phyloP scores from a whole-genome alignment of 2,329 filamentous ascomycete genomes.

The Rhynchosporium agropyri region DNA sequence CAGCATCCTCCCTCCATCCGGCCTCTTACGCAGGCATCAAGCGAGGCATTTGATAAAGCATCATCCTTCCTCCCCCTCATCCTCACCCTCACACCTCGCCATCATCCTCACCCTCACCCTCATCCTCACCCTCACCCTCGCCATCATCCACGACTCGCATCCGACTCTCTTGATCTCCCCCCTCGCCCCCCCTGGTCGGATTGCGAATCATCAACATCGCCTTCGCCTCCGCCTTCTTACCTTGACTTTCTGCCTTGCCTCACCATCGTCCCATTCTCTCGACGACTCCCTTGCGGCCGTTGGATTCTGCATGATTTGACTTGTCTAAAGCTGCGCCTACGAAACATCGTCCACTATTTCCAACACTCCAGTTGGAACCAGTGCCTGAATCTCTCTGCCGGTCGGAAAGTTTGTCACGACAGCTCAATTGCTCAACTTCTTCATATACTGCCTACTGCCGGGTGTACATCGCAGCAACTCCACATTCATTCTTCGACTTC shows the following conservation, averaged over 20 bases:
- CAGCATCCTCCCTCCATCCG: constrained; percentile 1
- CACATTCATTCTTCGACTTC: neutral
- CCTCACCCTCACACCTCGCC: neutral
- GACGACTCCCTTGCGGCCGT: constrained; percentile 15
- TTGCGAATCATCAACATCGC: constrained; percentile 15
- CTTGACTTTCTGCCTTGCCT: constrained; percentile 4
- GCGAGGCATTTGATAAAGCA: constrained; percentile 18
- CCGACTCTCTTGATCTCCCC: no score
- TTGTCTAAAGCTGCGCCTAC: constrained; percentile 20
- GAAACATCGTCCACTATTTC: constrained; percentile 15
- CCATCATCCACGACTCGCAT: constrained; percentile 5
- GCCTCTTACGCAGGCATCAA: constrained; percentile 8
- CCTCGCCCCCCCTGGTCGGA: neutral
- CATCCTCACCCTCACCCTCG: neutral
- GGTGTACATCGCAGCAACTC: constrained; percentile 10
- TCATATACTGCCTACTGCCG: neutral
- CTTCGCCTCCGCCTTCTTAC: constrained; percentile 14
- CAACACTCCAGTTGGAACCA: constrained; percentile 15
- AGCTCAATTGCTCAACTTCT: constrained; percentile 19
- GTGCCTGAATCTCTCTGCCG: constrained; percentile 25
- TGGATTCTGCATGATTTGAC: constrained; percentile 13
- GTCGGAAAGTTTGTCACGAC: constrained; percentile 26
- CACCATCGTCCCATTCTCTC: neutral
- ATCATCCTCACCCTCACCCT: neutral
- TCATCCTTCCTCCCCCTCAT: constrained; percentile 8